These are phyloP conservation scores for Erysimum pusillum DNA, from an alignment of 441 rosid species.

Conservation along the genomic window DNA sequence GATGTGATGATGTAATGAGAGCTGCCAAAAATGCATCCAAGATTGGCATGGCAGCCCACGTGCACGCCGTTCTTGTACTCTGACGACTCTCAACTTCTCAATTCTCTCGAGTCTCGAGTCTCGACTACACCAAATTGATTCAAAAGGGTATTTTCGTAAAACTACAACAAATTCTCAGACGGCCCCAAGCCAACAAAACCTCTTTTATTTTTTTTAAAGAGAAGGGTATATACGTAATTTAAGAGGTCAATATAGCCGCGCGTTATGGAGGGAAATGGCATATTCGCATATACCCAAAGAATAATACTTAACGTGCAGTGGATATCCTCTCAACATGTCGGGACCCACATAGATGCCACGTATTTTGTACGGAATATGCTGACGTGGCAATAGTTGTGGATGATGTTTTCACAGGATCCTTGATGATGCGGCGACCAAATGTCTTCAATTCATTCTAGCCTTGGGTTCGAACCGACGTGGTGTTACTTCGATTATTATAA, in stretches of 20 bases:
- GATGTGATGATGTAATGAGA: neutral
- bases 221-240: conserved; percentile 32
- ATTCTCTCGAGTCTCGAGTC: neutral
- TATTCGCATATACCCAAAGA: conserved; percentile 71
- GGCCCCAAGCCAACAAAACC: neutral
- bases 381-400: conserved; percentile 49
- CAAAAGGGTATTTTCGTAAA: conserved; percentile 47
- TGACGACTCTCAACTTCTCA: neutral
- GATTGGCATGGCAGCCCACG: conserved; percentile 7
- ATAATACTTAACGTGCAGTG: conserved; percentile 54
- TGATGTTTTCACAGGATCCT: neutral
- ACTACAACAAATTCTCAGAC: neutral
- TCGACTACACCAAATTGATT: conserved; percentile 4
- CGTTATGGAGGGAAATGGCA: conserved; percentile 45
- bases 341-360: conserved; percentile 44
- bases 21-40: neutral
- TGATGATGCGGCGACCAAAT: conserved; percentile 34
- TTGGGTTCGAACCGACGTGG: conserved; percentile 36
- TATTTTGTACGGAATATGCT: neutral
- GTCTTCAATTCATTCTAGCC: conserved; percentile 29
- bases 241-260: neutral
- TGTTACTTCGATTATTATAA: conserved; percentile 12
- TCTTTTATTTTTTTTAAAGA: neutral
- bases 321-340: conserved; percentile 47
- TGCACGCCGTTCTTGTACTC: conserved; percentile 15